Evolutionary conservation across 176 grass and related monocot species (phyloP).

Genomic region (Canna indica): DNA sequence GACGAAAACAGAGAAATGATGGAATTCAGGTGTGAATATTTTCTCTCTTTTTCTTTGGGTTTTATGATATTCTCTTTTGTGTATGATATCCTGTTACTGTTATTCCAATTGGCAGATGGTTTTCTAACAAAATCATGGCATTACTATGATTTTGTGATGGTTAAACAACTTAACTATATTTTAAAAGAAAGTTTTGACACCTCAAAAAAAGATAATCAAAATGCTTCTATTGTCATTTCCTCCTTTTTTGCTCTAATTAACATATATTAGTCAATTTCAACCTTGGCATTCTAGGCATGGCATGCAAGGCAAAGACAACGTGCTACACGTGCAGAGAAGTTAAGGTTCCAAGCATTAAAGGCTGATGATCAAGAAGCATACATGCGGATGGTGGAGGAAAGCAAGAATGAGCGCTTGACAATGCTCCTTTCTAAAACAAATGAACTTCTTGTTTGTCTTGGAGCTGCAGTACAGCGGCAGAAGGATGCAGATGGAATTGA

Average conservation of each 20-base stretch:
- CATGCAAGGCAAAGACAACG: constrained; percentile 88
- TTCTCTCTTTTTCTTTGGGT: constrained; percentile 15
- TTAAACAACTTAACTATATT: neutral
- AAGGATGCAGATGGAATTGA: constrained; percentile 76
- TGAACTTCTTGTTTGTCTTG: constrained; percentile 89
- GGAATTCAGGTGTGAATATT: constrained; percentile 63
- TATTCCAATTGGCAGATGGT: neutral
- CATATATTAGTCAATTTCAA: neutral
- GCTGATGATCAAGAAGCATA: constrained; percentile 97
- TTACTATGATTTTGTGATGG: neutral
- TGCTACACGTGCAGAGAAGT: constrained; percentile 67
- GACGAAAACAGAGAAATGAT: constrained; percentile 92
- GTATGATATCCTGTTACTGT: constrained; percentile 15
- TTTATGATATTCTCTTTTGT: constrained; percentile 2
- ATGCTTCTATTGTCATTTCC: neutral
- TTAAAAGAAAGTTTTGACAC: neutral
- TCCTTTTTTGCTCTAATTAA: neutral
- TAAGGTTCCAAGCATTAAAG: constrained; percentile 75
- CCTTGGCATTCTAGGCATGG: constrained; percentile 49
- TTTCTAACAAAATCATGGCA: neutral
- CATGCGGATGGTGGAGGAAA: constrained; percentile 95
- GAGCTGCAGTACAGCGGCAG: constrained; percentile 88
- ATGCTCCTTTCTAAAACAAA: constrained; percentile 97
- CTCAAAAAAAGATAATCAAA: neutral
- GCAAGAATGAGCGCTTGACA: constrained; percentile 96